phyloP scores from a whole-genome alignment of 129 eudicot genomes.

The Centella asiatica region DNA sequence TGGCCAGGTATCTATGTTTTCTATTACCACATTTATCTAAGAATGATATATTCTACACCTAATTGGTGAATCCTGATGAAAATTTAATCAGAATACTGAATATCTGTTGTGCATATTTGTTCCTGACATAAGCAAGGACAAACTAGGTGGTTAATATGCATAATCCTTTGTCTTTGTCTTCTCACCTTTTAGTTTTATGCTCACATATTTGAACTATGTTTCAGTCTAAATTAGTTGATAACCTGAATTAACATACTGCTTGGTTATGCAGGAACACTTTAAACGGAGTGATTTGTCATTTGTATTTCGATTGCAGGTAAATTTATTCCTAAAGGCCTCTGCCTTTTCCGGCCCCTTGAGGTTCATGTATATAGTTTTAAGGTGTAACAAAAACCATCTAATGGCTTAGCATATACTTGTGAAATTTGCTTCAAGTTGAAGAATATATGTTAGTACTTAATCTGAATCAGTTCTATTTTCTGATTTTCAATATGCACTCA shows the following conservation, averaged over 20 bases:
- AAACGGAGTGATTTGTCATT: constrained; percentile 87
- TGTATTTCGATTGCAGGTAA: constrained; percentile 95
- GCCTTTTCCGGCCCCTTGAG: background rate
- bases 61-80: background rate
- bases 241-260: constrained; percentile 16
- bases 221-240: background rate
- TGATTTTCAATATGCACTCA: background rate
- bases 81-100: too few species aligned
- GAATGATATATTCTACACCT: background rate
- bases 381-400: background rate
- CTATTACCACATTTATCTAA: constrained; percentile 16
- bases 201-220: too few species aligned
- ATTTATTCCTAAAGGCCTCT: background rate
- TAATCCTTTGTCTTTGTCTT: background rate
- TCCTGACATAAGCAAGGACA: too few species aligned
- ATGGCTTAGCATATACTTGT: background rate
- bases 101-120: too few species aligned
- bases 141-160: too few species aligned
- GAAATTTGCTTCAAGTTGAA: background rate
- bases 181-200: too few species aligned
- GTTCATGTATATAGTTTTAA: background rate
- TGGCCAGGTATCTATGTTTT: constrained; percentile 69
- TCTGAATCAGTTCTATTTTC: background rate
- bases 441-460: background rate
- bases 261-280: constrained; percentile 78